phyloP scores from a whole-genome alignment of 805 yeast genomes.

The Kuraishia ogatae region DNA sequence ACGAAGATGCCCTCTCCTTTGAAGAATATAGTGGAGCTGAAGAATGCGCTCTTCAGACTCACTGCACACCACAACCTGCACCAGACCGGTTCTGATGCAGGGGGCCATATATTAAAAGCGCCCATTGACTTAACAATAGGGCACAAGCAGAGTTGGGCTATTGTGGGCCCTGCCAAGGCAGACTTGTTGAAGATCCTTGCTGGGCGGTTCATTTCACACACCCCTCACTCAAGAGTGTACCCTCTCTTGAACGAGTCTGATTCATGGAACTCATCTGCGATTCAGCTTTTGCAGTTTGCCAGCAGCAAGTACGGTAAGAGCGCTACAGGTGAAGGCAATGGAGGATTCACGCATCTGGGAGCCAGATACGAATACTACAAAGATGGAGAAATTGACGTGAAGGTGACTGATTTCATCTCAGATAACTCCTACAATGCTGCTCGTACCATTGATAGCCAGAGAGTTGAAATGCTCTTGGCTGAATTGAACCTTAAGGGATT shows the following conservation, averaged over 20 bases:
- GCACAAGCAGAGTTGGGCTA: neutral
- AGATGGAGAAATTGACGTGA: slow-evolving; percentile 68
- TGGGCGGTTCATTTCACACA: slow-evolving; percentile 42
- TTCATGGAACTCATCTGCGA: slow-evolving; percentile 32
- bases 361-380: slow-evolving; percentile 86
- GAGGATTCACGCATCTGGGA: slow-evolving; percentile 61
- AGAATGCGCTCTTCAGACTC: neutral
- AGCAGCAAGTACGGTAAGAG: slow-evolving; percentile 23
- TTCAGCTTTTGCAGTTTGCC: slow-evolving; percentile 29
- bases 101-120: neutral
- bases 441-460: slow-evolving; percentile 22
- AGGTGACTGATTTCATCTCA: slow-evolving; percentile 52
- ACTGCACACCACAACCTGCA: neutral
- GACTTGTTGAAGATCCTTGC: slow-evolving; percentile 47
- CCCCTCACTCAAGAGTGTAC: slow-evolving; percentile 43
- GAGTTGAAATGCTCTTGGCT: slow-evolving; percentile 34
- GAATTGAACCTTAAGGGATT: slow-evolving; percentile 48
- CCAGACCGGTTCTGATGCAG: neutral
- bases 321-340: slow-evolving; percentile 26
- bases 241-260: slow-evolving; percentile 36
- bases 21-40: neutral
- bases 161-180: slow-evolving; percentile 31
- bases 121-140: neutral
- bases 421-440: slow-evolving; percentile 40
- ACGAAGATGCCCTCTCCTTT: neutral